Evolutionary conservation across 2,329 filamentous ascomycete genomes (phyloP), one percentile per base, ranked within the genome.

Genomic region (Uncinocarpus reesii): DNA sequence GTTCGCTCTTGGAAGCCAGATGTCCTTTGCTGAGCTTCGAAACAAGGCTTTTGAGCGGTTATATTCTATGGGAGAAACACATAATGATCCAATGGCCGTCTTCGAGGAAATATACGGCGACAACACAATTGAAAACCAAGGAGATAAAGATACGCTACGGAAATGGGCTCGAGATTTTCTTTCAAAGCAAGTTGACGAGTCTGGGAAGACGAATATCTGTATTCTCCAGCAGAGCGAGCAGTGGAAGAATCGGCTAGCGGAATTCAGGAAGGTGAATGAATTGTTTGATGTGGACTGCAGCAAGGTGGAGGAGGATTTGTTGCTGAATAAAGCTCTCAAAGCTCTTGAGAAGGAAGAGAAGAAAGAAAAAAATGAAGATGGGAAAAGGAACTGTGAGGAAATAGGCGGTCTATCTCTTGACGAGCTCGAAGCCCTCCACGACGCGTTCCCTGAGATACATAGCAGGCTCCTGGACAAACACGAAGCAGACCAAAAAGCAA

Each of bases 41-140:
- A 10, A 42, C 28, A 53, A 47, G 18, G 53, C 53, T 11, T 29
- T 51, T 7, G 29, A 51, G 18, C 47, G 51, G 24, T 24, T 55
- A 21, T 49, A 53, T 18, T 43, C 51, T 1, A 42, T 49, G 34
- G 46, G 26, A 18, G 51, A 45, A 34, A 51, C 43, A 1, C 42
- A 48, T 18, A 41, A 35, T 3, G 51, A 55, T 35, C 51, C 53
- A 10, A 50, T 53, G 20, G 34, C 40, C 4, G 31, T 50, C 2
- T 47, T 55, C 11, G 51, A 55, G 37, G 47, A 51, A 23, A 50
- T 55, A 45, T 55, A 55, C 31, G 24, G 44, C 21, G 35, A 49
- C 28, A 18, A 20, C 4, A 24, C 18, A 7, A 32, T 51, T 13
- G 36, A 41, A 29, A 35, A 48, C 20, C 32, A 53, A 24, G 48